Conservation (phyloP, 805 yeast genomes). For the Starmerella apis region DNA sequence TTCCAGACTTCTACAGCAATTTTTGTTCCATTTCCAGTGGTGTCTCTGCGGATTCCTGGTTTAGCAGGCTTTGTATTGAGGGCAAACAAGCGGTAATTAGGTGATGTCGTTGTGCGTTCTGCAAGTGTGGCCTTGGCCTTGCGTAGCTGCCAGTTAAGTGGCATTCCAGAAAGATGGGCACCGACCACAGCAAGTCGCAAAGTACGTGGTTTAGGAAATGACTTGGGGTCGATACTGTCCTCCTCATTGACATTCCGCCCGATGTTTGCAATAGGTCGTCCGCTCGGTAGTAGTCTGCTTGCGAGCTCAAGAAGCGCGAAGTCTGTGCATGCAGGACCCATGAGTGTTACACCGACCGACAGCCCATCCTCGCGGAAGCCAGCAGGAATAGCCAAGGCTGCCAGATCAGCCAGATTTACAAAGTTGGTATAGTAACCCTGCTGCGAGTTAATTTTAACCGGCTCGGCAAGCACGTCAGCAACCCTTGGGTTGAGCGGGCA, state of each 20-base stretch:
- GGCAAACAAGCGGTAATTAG: conserved; percentile 66
- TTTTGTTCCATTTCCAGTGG: conserved; percentile 28
- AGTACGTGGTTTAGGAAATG: conserved; percentile 30
- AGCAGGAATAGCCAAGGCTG: conserved; percentile 84
- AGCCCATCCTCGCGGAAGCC: conserved; percentile 82
- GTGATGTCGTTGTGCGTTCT: conserved; percentile 56
- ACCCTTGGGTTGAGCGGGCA: conserved; percentile 87
- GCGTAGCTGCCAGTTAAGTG: conserved; percentile 87
- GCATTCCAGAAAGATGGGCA: conserved; percentile 82
- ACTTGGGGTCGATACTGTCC: conserved; percentile 11
- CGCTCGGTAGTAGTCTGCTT: conserved; percentile 45
- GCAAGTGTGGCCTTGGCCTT: conserved; percentile 67
- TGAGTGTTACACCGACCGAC: conserved; percentile 81
- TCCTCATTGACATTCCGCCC: conserved; percentile 38
- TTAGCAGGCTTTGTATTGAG: conserved; percentile 67
- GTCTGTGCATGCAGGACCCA: conserved; percentile 75
- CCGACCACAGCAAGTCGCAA: conserved; percentile 88
- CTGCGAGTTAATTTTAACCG: conserved; percentile 68
- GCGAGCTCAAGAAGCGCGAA: conserved; percentile 83
- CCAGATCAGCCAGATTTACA: conserved; percentile 85
- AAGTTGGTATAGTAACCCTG: conserved; percentile 99
- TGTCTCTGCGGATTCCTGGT: conserved; percentile 77
- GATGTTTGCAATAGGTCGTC: conserved; percentile 46
- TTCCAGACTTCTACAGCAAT: conserved; percentile 77
- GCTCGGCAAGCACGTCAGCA: conserved; percentile 61